phyloP scores from a whole-genome alignment of 768 basidiomycete species.

The Baorangia bicolor region DNA sequence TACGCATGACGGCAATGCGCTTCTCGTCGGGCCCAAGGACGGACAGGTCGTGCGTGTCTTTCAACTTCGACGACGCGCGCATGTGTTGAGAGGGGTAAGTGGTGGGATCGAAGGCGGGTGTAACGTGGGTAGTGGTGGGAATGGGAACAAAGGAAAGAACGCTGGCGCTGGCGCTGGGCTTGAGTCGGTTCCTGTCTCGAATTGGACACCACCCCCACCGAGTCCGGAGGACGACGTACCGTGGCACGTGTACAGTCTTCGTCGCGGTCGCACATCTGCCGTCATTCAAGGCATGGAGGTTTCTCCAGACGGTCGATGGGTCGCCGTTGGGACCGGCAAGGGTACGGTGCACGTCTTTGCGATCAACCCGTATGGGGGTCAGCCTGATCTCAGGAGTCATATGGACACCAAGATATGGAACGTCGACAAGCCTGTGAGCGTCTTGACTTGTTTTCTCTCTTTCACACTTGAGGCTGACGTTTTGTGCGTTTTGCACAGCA shows the following conservation, averaged over 20 bases:
- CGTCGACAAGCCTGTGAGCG: slow-evolving; percentile 43
- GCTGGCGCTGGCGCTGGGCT: slow-evolving; percentile 1
- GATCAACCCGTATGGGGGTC: slow-evolving; percentile 74
- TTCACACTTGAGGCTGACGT: background rate
- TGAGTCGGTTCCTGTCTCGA: background rate
- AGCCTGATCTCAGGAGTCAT: slow-evolving; percentile 61
- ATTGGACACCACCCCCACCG: background rate
- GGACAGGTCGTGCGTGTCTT: slow-evolving; percentile 56
- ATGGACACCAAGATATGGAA: slow-evolving; percentile 59
- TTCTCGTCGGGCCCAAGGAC: slow-evolving; percentile 52
- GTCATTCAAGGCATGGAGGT: slow-evolving; percentile 50
- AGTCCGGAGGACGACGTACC: slow-evolving; percentile 28
- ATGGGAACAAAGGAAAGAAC: slow-evolving; percentile 1
- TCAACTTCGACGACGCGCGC: slow-evolving; percentile 35
- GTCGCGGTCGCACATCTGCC: slow-evolving; percentile 70
- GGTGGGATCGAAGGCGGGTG: background rate
- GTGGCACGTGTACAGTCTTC: slow-evolving; percentile 65
- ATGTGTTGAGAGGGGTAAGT: slow-evolving; percentile 15
- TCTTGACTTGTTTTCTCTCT: background rate
- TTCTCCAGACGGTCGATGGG: slow-evolving; percentile 59
- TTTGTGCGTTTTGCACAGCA: slow-evolving; percentile 36
- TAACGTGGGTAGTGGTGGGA: background rate
- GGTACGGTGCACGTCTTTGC: slow-evolving; percentile 72
- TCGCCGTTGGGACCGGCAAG: slow-evolving; percentile 64
- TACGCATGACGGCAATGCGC: slow-evolving; percentile 49